Conservation (phyloP, 192 early-diverging fungal genomes). For the Coemansia sp. region DNA sequence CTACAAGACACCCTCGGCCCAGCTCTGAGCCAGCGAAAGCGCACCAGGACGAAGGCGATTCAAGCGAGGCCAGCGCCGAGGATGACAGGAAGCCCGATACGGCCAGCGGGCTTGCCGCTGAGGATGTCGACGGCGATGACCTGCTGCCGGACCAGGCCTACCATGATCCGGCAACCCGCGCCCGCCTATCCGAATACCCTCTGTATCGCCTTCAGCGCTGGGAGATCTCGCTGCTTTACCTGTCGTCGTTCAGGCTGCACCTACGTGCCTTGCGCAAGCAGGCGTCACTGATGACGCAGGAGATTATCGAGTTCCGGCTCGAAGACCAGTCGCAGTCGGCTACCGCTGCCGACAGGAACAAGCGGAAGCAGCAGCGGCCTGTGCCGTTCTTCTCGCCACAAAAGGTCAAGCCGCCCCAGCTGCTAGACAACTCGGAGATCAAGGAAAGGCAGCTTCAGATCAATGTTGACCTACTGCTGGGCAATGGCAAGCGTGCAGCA, state of each 20-base stretch:
- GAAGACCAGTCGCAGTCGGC: slow-evolving; percentile 22
- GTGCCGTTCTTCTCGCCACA: slow-evolving; percentile 44
- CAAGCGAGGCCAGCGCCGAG: not conserved
- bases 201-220: slow-evolving; percentile 44
- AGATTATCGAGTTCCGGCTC: slow-evolving; percentile 29
- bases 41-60: not conserved
- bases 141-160: slow-evolving; percentile 35
- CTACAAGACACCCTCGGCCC: too few species aligned
- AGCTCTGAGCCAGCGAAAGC: too few species aligned
- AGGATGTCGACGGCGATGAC: slow-evolving; percentile 19
- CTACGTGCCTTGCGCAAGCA: slow-evolving; percentile 30
- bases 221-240: slow-evolving; percentile 43
- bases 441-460: slow-evolving; percentile 47
- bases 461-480: slow-evolving; percentile 35
- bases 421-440: slow-evolving; percentile 36
- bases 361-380: slow-evolving; percentile 21
- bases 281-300: slow-evolving; percentile 19
- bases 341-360: not conserved
- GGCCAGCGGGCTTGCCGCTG: not conserved
- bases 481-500: slow-evolving; percentile 6
- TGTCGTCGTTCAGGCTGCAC: slow-evolving; percentile 32
- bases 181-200: slow-evolving; percentile 31
- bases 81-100: not conserved
- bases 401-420: slow-evolving; percentile 21
- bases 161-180: slow-evolving; percentile 36